Conservation (phyloP, 495 filamentous ascomycete species). For the Aspergillus coremiiformis region DNA sequence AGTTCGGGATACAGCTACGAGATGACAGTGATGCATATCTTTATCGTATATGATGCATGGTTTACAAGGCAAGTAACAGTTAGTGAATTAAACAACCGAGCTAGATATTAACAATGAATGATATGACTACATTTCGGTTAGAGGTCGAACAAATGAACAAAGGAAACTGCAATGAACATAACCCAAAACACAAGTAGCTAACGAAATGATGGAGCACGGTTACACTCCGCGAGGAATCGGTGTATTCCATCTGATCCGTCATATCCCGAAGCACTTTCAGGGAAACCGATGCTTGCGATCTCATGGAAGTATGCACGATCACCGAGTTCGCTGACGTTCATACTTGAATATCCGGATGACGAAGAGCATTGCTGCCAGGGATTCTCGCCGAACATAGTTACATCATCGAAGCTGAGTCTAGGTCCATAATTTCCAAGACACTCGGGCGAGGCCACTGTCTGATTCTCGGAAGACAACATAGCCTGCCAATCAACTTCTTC, state of each 20-base stretch:
- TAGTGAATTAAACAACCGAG: no score
- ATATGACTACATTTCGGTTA: neutral
- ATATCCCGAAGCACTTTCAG: conserved; percentile 48
- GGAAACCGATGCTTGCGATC: conserved; percentile 27
- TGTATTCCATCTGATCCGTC: conserved; percentile 83
- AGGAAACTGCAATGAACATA: no score
- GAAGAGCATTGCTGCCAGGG: conserved; percentile 40
- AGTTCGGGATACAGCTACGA: no score
- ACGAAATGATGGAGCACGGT: conserved; percentile 41
- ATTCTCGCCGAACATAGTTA: conserved; percentile 38
- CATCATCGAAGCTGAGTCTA: conserved; percentile 40
- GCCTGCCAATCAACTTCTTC: conserved; percentile 46
- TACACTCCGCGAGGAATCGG: conserved; percentile 79
- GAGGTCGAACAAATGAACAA: no score
- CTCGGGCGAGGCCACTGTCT: conserved; percentile 19
- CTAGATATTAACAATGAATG: neutral
- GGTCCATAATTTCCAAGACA: conserved; percentile 18
- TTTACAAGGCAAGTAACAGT: no score
- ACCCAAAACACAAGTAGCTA: no score
- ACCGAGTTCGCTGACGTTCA: conserved; percentile 47
- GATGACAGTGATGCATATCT: no score
- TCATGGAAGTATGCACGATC: conserved; percentile 38
- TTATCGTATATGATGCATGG: no score
- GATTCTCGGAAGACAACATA: conserved; percentile 46
- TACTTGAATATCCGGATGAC: conserved; percentile 45